Conservation (phyloP, 768 basidiomycete genomes). For the Hericium rajendrae region DNA sequence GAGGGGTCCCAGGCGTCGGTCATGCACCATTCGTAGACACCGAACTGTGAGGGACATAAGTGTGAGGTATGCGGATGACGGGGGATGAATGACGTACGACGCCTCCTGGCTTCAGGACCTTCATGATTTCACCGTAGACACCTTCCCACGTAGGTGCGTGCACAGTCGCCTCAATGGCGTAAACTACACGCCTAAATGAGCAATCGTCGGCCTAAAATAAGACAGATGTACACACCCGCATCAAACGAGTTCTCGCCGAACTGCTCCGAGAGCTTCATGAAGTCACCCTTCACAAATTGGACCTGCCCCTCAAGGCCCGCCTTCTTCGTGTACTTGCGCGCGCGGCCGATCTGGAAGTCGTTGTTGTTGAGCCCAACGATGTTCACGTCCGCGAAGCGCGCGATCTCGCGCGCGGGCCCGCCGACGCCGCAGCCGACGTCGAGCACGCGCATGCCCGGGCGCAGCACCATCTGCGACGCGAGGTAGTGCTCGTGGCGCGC, state of each 20-base stretch:
- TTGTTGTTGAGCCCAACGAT: conserved; percentile 94
- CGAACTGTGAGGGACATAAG: conserved; percentile 47
- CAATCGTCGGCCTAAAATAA: not conserved
- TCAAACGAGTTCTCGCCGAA: conserved; percentile 93
- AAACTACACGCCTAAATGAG: conserved; percentile 42
- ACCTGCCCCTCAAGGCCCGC: conserved; percentile 72
- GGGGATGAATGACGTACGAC: conserved; percentile 43
- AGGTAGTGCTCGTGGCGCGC: conserved; percentile 99
- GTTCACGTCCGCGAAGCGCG: conserved; percentile 76
- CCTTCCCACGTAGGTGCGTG: conserved; percentile 96
- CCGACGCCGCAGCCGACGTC: conserved; percentile 99
- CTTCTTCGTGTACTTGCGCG: conserved; percentile 67
- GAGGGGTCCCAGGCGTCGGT: conserved; percentile 88
- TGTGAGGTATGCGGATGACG: not conserved
- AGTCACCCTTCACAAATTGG: conserved; percentile 85
- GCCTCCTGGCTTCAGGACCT: conserved; percentile 94
- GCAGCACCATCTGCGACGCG: conserved; percentile 72
- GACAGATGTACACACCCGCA: conserved; percentile 52
- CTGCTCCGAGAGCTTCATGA: conserved; percentile 87
- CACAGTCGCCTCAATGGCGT: conserved; percentile 96
- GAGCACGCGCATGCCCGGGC: conserved; percentile 89
- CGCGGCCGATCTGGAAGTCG: conserved; percentile 87
- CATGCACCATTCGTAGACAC: conserved; percentile 99
- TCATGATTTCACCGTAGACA: conserved; percentile 87
- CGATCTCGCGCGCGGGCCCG: conserved; percentile 93